Conservation (phyloP, 2,329 filamentous ascomycete genomes). For the Fusarium miscanthi region DNA sequence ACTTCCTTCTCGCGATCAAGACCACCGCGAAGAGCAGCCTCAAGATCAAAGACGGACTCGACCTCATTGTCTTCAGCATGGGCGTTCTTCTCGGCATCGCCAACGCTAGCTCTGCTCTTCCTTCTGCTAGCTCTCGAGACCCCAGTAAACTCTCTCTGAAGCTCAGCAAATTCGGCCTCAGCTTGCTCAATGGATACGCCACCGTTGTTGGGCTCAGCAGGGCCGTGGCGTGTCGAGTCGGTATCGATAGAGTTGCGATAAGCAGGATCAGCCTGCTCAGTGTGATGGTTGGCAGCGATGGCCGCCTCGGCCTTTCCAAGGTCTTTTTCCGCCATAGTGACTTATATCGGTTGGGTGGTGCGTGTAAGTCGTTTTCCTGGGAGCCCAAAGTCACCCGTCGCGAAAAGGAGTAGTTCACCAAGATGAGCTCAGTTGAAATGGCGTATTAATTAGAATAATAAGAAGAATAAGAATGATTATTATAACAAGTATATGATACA, state of each 20-base stretch:
- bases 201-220: conserved; percentile 28
- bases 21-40: conserved; percentile 77
- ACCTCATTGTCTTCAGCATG: conserved; percentile 55
- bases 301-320: conserved; percentile 47
- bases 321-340: conserved; percentile 46
- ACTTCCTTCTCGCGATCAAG: conserved; percentile 77
- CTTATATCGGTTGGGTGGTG: neutral
- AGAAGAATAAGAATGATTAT: neutral
- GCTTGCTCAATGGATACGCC: conserved; percentile 75
- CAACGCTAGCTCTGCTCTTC: conserved; percentile 39
- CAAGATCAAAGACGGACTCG: conserved; percentile 75
- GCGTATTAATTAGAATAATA: neutral
- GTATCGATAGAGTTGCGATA: conserved; percentile 44
- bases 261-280: conserved; percentile 40
- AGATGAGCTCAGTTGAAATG: neutral
- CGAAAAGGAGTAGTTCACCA: conserved; percentile 2
- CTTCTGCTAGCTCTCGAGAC: conserved; percentile 63
- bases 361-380: conserved; percentile 21
- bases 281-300: conserved; percentile 44
- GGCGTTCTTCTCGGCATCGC: conserved; percentile 69
- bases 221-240: conserved; percentile 45
- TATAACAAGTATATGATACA: conserved; percentile 8
- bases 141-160: conserved; percentile 70
- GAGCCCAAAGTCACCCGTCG: conserved; percentile 46
- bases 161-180: conserved; percentile 75